These are phyloP conservation scores for Fusarium setosum DNA, from an alignment of 2,329 filamentous ascomycete species.

Conservation along the genomic window DNA sequence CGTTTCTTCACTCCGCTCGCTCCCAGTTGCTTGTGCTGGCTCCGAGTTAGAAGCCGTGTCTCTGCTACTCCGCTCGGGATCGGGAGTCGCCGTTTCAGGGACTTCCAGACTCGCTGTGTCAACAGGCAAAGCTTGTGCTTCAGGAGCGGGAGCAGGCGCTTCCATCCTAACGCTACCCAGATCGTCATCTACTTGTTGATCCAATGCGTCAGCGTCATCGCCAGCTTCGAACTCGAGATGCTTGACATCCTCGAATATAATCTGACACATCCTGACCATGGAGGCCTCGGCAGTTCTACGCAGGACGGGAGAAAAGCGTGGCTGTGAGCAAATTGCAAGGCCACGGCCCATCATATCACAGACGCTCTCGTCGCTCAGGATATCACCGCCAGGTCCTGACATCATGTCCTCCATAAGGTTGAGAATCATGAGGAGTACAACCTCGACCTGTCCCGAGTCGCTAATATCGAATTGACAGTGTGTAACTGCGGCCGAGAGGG, in stretches of 20 bases:
- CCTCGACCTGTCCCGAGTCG: slow-evolving; percentile 93
- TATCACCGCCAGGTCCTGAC: slow-evolving; percentile 88
- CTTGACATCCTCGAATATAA: slow-evolving; percentile 94
- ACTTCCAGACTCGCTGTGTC: slow-evolving; percentile 33
- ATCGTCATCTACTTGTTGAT: slow-evolving; percentile 74
- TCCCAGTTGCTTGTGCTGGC: slow-evolving; percentile 24
- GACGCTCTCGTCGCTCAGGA: slow-evolving; percentile 97
- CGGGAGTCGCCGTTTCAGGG: slow-evolving; percentile 27
- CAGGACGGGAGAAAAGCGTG: slow-evolving; percentile 89
- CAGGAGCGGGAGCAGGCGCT: slow-evolving; percentile 21
- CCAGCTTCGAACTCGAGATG: slow-evolving; percentile 80
- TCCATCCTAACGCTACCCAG: slow-evolving; percentile 87
- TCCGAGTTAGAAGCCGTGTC: slow-evolving; percentile 65
- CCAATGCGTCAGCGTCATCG: slow-evolving; percentile 72
- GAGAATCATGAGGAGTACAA: slow-evolving; percentile 92
- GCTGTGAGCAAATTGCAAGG: slow-evolving; percentile 95
- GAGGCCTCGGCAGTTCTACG: slow-evolving; percentile 93
- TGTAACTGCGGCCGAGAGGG: slow-evolving; percentile 92
- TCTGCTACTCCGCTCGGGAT: slow-evolving; percentile 52
- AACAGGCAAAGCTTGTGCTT: slow-evolving; percentile 32
- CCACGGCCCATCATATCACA: slow-evolving; percentile 99
- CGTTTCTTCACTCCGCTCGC: slow-evolving; percentile 52
- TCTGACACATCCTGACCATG: slow-evolving; percentile 99
- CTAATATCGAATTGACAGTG: slow-evolving; percentile 98
- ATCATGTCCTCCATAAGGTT: slow-evolving; percentile 99